Conservation (phyloP, 169 alveolate species). For the Plasmodium coatneyi region DNA sequence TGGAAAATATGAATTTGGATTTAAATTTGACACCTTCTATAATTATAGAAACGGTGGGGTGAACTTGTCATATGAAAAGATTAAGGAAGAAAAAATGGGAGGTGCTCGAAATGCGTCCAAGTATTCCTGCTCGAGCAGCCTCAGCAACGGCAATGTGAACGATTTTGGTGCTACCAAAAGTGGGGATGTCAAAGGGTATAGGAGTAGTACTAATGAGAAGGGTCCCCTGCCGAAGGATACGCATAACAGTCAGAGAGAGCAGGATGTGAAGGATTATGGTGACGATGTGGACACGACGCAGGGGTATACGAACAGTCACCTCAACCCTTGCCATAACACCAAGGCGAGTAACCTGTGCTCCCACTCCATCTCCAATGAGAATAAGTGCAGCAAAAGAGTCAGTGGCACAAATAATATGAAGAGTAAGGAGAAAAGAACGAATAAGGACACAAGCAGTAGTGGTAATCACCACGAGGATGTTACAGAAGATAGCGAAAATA, state of each 20-base stretch:
- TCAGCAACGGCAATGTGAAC: slow-evolving; percentile 16
- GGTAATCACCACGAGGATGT: not conserved
- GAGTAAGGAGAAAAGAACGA: slow-evolving; percentile 2
- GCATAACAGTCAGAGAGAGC: slow-evolving; percentile 3
- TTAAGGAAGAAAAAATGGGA: slow-evolving; percentile 14
- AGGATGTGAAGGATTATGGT: not conserved
- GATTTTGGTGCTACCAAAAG: not conserved
- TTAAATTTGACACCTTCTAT: slow-evolving; percentile 87
- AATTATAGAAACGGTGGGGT: slow-evolving; percentile 42
- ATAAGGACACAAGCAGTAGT: not conserved
- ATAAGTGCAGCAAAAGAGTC: not conserved
- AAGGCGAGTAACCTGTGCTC: not conserved
- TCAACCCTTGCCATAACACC: not conserved
- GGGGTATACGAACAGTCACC: not conserved
- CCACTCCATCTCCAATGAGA: slow-evolving; percentile 20
- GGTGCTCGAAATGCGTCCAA: slow-evolving; percentile 2
- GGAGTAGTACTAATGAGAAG: not conserved
- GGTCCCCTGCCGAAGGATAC: slow-evolving; percentile 4
- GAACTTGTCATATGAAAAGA: not conserved
- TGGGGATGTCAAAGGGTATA: not conserved
- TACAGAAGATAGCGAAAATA: slow-evolving; percentile 11
- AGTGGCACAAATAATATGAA: slow-evolving; percentile 19
- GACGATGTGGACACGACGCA: not conserved
- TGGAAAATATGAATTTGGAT: slow-evolving; percentile 81
- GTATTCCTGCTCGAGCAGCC: slow-evolving; percentile 10